Percentiles rank a stretch among this genome's conserved stretches.
Evolutionary conservation across 2,329 filamentous ascomycete genomes (phyloP).

Genomic region (Colletotrichum filicis): DNA sequence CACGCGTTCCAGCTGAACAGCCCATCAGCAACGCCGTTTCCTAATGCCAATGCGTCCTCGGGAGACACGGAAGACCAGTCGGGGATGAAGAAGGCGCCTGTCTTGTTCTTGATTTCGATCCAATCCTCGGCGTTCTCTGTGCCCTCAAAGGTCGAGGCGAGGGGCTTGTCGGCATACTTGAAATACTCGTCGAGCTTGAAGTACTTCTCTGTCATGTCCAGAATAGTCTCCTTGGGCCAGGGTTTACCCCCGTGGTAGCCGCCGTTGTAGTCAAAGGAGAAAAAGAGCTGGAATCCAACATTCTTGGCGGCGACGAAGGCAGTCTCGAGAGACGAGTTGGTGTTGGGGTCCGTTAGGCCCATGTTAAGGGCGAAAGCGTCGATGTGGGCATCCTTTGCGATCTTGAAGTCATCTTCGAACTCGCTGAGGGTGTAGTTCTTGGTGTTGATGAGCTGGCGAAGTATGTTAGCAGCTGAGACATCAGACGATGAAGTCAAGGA

Average conservation of each 20-base stretch:
- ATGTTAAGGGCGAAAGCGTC: slow-evolving; percentile 42
- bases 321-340: slow-evolving; percentile 14
- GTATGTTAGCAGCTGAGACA: neutral
- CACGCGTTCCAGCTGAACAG: slow-evolving; percentile 51
- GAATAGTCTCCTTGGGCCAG: slow-evolving; percentile 32
- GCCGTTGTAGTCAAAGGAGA: slow-evolving; percentile 46
- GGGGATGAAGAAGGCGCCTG: slow-evolving; percentile 55
- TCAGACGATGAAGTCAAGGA: neutral
- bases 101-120: slow-evolving; percentile 51
- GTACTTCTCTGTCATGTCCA: slow-evolving; percentile 27
- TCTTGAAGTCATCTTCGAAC: slow-evolving; percentile 59
- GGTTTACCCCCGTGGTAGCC: slow-evolving; percentile 34
- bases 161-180: slow-evolving; percentile 43
- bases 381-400: slow-evolving; percentile 52
- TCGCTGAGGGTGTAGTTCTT: slow-evolving; percentile 47
- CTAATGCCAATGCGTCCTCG: slow-evolving; percentile 32
- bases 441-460: slow-evolving; percentile 25
- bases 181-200: slow-evolving; percentile 30
- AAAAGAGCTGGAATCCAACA: slow-evolving; percentile 44
- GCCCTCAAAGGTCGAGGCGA: slow-evolving; percentile 58
- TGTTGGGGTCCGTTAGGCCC: slow-evolving; percentile 23
- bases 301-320: slow-evolving; percentile 35
- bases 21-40: slow-evolving; percentile 43
- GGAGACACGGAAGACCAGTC: slow-evolving; percentile 54
- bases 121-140: slow-evolving; percentile 53